A percentile compares a stretch with the other conserved stretches of the same genome.
These are phyloP conservation scores for Eucalyptus tenuipes DNA, from an alignment of 345 rosid species.

Conservation along the genomic window DNA sequence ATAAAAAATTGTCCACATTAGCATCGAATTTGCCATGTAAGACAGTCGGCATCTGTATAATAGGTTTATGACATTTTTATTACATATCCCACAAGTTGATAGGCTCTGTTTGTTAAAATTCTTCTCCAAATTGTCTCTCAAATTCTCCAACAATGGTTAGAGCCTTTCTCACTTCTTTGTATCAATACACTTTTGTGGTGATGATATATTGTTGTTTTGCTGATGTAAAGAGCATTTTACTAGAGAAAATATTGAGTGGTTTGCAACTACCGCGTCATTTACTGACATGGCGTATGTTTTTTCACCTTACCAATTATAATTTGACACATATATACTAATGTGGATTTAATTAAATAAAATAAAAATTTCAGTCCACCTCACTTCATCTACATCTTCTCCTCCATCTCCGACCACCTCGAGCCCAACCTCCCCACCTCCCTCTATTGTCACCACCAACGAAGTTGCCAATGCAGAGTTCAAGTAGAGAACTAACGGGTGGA, in stretches of 20 bases:
- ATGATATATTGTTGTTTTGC: neutral
- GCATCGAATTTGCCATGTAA: fast-evolving
- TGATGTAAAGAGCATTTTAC: neutral
- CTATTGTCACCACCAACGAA: too few relatives aligned
- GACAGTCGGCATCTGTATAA: fast-evolving
- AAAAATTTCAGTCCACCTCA: neutral
- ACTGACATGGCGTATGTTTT: too few relatives aligned
- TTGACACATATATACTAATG: neutral
- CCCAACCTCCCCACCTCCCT: neutral
- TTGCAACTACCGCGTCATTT: neutral
- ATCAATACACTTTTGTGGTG: too few relatives aligned
- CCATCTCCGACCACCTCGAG: neutral
- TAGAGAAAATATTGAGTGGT: too few relatives aligned
- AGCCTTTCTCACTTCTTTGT: neutral
- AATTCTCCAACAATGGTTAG: neutral
- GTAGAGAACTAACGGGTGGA: too few relatives aligned
- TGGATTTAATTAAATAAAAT: neutral
- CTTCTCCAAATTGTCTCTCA: neutral
- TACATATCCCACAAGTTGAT: neutral
- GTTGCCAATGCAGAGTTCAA: too few relatives aligned
- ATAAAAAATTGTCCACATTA: neutral
- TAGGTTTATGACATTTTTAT: neutral
- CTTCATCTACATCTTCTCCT: neutral
- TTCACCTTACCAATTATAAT: neutral
- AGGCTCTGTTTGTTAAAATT: neutral